Base-by-base conservation (phyloP, 805 yeast species). In the Saturnispora sanitii region DNA sequence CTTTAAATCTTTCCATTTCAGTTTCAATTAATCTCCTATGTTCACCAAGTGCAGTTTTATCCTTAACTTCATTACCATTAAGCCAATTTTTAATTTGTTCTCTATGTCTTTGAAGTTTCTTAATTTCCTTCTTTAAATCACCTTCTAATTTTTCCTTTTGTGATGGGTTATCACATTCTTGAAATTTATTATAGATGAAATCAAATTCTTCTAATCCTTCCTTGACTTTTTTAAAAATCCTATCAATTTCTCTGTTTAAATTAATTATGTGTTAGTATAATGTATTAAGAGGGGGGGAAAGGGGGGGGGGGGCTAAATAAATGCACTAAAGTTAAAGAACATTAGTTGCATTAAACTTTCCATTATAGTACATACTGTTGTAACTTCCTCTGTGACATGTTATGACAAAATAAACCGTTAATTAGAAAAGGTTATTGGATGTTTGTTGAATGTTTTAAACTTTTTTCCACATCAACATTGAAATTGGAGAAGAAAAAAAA, bases 1-100 rank as follows among this genome's bases (percentile, higher is more conserved):
- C 73, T 50, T 75, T 75, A 54, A 73, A 75, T 52, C 70, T 70
- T 54, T 75, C 80, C 80, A 75, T 75, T 31, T 78, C 79, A 35
- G 50, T 51, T 41, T 63, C 67, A 16, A 62, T 64, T 17, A 58
- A 44, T 38, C 56, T 48, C 39, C 67, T 51, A 54, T 71, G 69
- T 50, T 74, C 79, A 39, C 69, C 63, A 44, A 68, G 61, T 40
- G 66, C 61, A 25, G 60, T 60, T 48, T 62, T 62, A 42, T 62
- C 67, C 49, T 74, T 74, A 44, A 73, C 71, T 45, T 73, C 70
- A 46, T 65, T 64, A 44, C 74, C 75, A 17, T 73, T 65, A 45
- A 72, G 64, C 80, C 80, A 74, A 47, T 66, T 68, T 54, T 74
- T 74, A 45, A 74, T 70, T 58, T 73, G 79, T 52, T 74, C 80